Evolutionary conservation across 2,329 filamentous ascomycete species (phyloP).

Genomic region (Lachnellula hyalina): DNA sequence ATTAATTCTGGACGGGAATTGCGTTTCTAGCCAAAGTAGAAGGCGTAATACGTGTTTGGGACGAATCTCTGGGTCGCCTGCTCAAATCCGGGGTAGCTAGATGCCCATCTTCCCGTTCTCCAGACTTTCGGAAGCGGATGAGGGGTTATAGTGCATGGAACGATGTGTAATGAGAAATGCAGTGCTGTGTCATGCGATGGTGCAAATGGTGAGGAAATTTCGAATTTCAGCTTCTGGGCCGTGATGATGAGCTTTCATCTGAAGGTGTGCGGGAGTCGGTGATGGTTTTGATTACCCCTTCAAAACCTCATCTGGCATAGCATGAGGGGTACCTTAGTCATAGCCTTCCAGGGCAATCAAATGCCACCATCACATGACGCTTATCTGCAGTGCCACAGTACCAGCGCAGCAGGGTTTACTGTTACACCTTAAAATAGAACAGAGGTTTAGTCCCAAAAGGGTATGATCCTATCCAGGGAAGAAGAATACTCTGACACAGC

Average conservation of each 20-base stretch:
- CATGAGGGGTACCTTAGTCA: constrained; percentile 17
- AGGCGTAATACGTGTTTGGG: background rate
- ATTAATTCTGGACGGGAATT: constrained; percentile 2
- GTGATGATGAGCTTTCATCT: background rate
- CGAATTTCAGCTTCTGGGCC: background rate
- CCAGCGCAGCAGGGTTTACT: no score
- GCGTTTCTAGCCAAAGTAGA: constrained; percentile 11
- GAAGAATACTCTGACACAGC: background rate
- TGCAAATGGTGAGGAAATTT: constrained; percentile 6
- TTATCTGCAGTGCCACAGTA: no score
- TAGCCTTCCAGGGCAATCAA: background rate
- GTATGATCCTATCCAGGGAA: no score
- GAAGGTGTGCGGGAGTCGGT: no score
- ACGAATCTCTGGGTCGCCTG: constrained; percentile 1
- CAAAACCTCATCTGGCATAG: constrained; percentile 14
- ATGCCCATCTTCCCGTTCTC: constrained; percentile 1
- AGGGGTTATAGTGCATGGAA: constrained; percentile 1
- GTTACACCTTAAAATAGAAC: no score
- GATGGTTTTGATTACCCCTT: constrained; percentile 20
- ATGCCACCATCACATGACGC: background rate
- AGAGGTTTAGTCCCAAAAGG: no score
- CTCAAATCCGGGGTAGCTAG: constrained; percentile 22
- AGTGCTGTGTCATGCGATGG: constrained; percentile 26
- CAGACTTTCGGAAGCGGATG: constrained; percentile 1
- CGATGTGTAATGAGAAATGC: constrained; percentile 25